These are phyloP conservation scores for Neurospora hispaniola DNA, from an alignment of 495 filamentous ascomycete genomes.

Conservation along the genomic window DNA sequence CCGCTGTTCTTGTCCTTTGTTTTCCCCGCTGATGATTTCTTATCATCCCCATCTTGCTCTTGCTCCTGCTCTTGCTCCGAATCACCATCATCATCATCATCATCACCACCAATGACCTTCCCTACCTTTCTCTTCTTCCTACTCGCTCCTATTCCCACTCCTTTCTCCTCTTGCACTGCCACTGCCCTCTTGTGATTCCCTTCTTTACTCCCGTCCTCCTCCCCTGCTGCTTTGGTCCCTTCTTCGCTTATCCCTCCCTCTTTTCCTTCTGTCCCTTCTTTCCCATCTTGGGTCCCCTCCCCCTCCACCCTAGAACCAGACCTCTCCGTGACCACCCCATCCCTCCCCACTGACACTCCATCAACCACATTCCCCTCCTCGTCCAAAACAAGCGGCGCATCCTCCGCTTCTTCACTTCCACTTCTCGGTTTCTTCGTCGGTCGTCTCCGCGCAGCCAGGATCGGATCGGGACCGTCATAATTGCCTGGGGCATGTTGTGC, in stretches of 20 bases:
- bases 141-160: constrained; percentile 24
- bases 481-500: constrained; percentile 23
- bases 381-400: constrained; percentile 36
- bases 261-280: too few relatives aligned
- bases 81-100: constrained; percentile 16
- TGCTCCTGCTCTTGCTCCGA: constrained; percentile 7
- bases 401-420: constrained; percentile 39
- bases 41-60: constrained; percentile 13
- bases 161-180: constrained; percentile 1
- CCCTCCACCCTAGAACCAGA: background rate
- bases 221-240: too few relatives aligned
- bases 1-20: constrained; percentile 3
- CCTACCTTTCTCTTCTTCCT: constrained; percentile 43
- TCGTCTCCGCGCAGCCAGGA: constrained; percentile 30
- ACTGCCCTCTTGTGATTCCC: too few relatives aligned
- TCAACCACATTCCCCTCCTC: constrained; percentile 34
- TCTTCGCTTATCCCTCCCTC: background rate
- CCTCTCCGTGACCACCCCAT: constrained; percentile 24
- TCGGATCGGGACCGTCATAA: constrained; percentile 28
- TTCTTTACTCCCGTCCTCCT: too few relatives aligned
- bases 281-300: too few relatives aligned
- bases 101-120: constrained; percentile 32
- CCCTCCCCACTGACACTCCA: constrained; percentile 21
- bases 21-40: constrained; percentile 2
- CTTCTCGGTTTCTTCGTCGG: constrained; percentile 25